Percentiles rank a stretch among this genome's conserved stretches.
phyloP scores from a whole-genome alignment of 768 basidiomycete species.

The Panaeolus cyanescens region DNA sequence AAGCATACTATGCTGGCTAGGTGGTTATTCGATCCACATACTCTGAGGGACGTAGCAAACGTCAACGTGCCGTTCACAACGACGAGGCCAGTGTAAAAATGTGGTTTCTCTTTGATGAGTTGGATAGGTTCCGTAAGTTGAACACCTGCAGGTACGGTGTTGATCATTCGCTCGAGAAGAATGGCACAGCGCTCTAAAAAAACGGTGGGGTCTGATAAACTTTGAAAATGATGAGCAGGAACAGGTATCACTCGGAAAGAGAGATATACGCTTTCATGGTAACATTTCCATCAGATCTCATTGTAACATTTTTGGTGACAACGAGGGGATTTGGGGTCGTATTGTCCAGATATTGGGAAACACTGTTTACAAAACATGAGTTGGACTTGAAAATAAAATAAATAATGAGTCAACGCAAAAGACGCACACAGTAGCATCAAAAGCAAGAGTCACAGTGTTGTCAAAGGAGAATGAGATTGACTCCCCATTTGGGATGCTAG shows the following conservation, averaged over 20 bases:
- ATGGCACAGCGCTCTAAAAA: conserved; percentile 40
- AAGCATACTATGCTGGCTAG: too few relatives aligned
- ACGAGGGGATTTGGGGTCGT: conserved; percentile 36
- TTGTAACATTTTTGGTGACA: conserved; percentile 30
- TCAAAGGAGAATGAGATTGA: conserved; percentile 39
- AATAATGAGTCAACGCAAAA: neutral
- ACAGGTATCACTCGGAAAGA: neutral
- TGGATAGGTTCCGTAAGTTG: conserved; percentile 44
- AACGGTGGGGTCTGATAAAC: conserved; percentile 31
- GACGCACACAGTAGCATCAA: conserved; percentile 44
- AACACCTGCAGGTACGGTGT: conserved; percentile 46
- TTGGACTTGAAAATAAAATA: neutral
- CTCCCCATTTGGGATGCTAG: conserved; percentile 27
- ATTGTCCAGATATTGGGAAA: conserved; percentile 36
- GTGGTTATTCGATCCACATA: neutral
- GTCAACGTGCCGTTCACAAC: too few relatives aligned
- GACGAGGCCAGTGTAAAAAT: too few relatives aligned
- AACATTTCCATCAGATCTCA: conserved; percentile 35
- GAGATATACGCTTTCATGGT: conserved; percentile 31
- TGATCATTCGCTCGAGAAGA: conserved; percentile 46
- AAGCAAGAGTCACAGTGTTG: conserved; percentile 32
- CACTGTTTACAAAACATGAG: conserved; percentile 22
- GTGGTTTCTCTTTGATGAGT: conserved; percentile 42
- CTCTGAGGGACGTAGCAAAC: too few relatives aligned
- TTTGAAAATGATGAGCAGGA: conserved; percentile 8